Conservation (phyloP, 164 flowering plant genomes). For the Stephania yunnanensis region DNA sequence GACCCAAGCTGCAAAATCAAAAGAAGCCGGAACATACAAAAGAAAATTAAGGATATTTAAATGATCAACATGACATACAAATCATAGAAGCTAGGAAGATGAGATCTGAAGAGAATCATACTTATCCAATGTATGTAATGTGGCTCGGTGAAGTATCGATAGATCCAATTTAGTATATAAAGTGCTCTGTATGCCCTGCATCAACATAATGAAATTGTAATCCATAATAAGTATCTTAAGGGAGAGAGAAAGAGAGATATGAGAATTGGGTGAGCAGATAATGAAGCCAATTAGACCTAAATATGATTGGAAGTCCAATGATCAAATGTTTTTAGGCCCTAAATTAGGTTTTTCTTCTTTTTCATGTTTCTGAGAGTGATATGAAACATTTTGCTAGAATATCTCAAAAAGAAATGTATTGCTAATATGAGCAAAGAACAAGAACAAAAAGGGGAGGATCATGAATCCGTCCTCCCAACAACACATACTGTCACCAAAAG, state of each 20-base stretch:
- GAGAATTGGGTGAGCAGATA: not conserved
- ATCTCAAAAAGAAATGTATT: too few relatives aligned
- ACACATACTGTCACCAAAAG: too few relatives aligned
- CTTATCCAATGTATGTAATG: conserved; percentile 90
- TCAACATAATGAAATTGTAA: conserved; percentile 2
- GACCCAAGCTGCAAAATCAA: conserved; percentile 71
- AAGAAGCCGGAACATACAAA: not conserved
- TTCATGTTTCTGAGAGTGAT: too few relatives aligned
- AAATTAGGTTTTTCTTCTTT: too few relatives aligned
- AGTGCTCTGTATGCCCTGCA: conserved; percentile 79
- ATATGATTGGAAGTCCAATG: too few relatives aligned
- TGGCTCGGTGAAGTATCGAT: conserved; percentile 83
- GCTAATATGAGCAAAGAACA: too few relatives aligned
- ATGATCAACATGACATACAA: not conserved
- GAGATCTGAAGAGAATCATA: conserved; percentile 27
- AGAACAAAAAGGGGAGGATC: too few relatives aligned
- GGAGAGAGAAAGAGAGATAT: not conserved
- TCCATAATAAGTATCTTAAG: not conserved
- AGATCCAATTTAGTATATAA: conserved; percentile 88
- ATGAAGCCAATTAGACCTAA: not conserved
- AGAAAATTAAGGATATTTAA: not conserved
- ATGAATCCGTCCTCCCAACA: too few relatives aligned
- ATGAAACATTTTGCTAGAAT: too few relatives aligned
- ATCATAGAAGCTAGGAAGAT: conserved; percentile 13
- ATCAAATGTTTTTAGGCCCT: too few relatives aligned